Evolutionary conservation across 768 basidiomycete species (phyloP).

Genomic region (Serpula lacrymans): DNA sequence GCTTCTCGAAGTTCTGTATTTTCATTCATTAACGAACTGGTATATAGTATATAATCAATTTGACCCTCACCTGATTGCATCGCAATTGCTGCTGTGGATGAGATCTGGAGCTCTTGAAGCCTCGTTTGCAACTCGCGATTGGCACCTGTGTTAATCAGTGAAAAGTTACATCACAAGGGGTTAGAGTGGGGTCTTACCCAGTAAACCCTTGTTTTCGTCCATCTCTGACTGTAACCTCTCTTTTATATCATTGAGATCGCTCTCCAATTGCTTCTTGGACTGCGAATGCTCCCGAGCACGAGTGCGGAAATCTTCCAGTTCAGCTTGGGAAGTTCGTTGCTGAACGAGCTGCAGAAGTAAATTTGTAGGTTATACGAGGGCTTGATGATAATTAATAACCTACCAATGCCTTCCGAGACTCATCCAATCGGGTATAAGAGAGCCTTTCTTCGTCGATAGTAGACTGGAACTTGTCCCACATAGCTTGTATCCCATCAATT

Average conservation of each 20-base stretch:
- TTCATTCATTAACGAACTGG: background rate
- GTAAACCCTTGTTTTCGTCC: conserved; percentile 53
- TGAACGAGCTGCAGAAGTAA: conserved; percentile 49
- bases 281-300: conserved; percentile 59
- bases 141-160: conserved; percentile 37
- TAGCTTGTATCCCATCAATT: conserved; percentile 57
- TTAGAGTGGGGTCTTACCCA: conserved; percentile 38
- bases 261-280: conserved; percentile 55
- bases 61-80: conserved; percentile 53
- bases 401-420: conserved; percentile 68
- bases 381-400: conserved; percentile 16
- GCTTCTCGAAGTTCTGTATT: conserved; percentile 57
- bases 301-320: conserved; percentile 61
- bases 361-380: background rate
- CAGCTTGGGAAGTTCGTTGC: conserved; percentile 59
- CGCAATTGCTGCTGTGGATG: conserved; percentile 54
- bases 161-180: too few relatives aligned
- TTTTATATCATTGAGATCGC: conserved; percentile 48
- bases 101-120: conserved; percentile 62
- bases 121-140: conserved; percentile 57
- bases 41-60: background rate
- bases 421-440: conserved; percentile 61
- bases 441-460: conserved; percentile 57
- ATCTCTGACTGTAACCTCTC: conserved; percentile 54
- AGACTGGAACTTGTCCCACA: conserved; percentile 65